Percentiles rank a stretch among this genome's conserved stretches.
Conservation (phyloP, 164 flowering plant species). For the Vitis riparia region DNA sequence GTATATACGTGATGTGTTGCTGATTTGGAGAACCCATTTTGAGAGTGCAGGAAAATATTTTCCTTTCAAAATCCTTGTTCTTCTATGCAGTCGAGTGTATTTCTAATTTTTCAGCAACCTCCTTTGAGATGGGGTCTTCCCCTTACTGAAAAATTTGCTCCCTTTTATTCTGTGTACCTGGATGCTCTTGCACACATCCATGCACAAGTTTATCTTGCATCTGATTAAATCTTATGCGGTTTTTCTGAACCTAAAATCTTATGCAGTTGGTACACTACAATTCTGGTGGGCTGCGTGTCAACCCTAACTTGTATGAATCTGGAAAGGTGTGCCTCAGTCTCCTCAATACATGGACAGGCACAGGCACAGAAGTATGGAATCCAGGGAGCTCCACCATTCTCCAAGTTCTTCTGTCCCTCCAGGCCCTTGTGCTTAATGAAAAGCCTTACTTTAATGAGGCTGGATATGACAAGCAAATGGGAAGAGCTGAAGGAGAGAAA, state of each 20-base stretch:
- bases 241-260: not conserved
- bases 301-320: conserved; percentile 91
- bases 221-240: not conserved
- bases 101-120: not conserved
- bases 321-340: conserved; percentile 96
- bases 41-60: not conserved
- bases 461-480: conserved; percentile 79
- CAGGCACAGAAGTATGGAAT: conserved; percentile 79
- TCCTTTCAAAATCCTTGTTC: not conserved
- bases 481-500: conserved; percentile 85
- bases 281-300: conserved; percentile 86
- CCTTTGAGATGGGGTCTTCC: not conserved
- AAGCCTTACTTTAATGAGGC: conserved; percentile 96
- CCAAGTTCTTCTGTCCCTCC: conserved; percentile 92
- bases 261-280: conserved; percentile 81
- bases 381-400: conserved; percentile 75
- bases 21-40: not conserved
- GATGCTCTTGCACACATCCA: not conserved
- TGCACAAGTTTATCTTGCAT: not conserved
- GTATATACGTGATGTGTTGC: not conserved
- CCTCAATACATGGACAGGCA: conserved; percentile 90
- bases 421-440: conserved; percentile 90
- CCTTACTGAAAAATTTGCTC: not conserved
- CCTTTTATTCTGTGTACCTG: no score
- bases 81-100: not conserved